These are phyloP conservation scores for Bidens hawaiensis DNA, from an alignment of 140 eudicot species.

Conservation along the genomic window DNA sequence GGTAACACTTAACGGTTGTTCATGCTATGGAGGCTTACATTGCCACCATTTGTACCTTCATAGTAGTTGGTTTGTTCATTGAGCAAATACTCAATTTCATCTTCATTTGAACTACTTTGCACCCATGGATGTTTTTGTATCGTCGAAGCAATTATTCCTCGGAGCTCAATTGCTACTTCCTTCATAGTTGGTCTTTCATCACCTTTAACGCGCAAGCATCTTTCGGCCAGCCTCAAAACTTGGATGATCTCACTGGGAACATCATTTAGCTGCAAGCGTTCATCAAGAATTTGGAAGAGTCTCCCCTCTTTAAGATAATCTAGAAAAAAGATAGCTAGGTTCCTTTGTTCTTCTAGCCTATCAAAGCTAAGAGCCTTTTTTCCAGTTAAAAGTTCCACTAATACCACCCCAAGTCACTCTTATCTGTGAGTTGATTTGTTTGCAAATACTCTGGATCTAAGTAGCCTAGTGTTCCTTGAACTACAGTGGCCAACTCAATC, in stretches of 20 bases:
- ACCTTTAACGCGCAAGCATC: slow-evolving; percentile 20
- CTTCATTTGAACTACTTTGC: not conserved
- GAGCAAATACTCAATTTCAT: not conserved
- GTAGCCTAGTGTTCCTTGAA: slow-evolving; percentile 43
- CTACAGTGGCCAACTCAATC: too few species aligned
- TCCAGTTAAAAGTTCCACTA: not conserved
- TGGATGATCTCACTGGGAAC: too few species aligned
- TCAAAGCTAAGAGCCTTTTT: too few species aligned
- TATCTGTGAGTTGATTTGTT: too few species aligned
- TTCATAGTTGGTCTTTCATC: not conserved
- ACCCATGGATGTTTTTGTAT: too few species aligned
- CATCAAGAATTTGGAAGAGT: too few species aligned
- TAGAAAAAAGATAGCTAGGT: too few species aligned
- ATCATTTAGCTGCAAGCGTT: too few species aligned
- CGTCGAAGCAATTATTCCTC: not conserved
- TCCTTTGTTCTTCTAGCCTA: too few species aligned
- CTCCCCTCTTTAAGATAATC: too few species aligned
- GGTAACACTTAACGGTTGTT: not conserved
- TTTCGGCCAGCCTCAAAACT: slow-evolving; percentile 13
- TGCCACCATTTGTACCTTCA: not conserved
- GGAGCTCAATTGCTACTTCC: slow-evolving; percentile 21
- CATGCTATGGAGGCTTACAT: not conserved
- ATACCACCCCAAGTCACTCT: too few species aligned
- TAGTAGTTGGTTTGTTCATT: not conserved
- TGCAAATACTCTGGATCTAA: slow-evolving; percentile 29